These are phyloP conservation scores for Phytophthora macrochlamydospora DNA, from an alignment of 352 stramenopile species.

Conservation along the genomic window DNA sequence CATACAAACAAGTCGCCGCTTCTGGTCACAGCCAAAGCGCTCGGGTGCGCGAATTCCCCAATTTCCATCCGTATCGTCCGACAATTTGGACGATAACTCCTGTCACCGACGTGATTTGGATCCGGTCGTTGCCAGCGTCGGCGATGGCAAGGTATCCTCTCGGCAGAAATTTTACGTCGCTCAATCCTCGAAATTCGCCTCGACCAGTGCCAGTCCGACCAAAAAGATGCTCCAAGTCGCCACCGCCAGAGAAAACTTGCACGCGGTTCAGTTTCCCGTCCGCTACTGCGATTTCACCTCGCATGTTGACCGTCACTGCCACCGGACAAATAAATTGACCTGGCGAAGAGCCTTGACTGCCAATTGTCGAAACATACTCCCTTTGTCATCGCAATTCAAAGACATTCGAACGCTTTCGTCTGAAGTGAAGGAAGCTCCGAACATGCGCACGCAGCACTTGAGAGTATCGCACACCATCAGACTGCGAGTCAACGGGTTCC, in stretches of 20 bases:
- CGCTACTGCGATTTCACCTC: constrained; percentile 61
- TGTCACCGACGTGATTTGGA: constrained; percentile 58
- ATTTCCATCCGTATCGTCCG: constrained; percentile 36
- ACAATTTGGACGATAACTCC: constrained; percentile 45
- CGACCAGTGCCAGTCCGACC: constrained; percentile 42
- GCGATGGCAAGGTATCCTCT: constrained; percentile 57
- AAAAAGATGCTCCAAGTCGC: constrained; percentile 52
- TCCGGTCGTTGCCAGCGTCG: constrained; percentile 61
- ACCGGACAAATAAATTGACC: constrained; percentile 59
- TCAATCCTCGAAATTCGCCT: constrained; percentile 55
- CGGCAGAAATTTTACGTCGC: constrained; percentile 56
- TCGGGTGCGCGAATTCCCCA: constrained; percentile 40
- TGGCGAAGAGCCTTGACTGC: constrained; percentile 35
- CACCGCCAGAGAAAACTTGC: constrained; percentile 61
- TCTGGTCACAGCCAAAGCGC: constrained; percentile 42
- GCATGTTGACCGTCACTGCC: constrained; percentile 54
- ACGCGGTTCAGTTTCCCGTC: constrained; percentile 61
- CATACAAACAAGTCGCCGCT: constrained; percentile 65
- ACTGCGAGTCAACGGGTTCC: constrained; percentile 53
- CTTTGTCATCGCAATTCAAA: constrained; percentile 4
- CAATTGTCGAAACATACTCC: constrained; percentile 27
- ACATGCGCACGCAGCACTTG: constrained; percentile 41
- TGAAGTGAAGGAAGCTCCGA: constrained; percentile 25
- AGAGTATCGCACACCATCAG: constrained; percentile 53
- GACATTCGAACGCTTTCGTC: constrained; percentile 24